These are phyloP conservation scores for Elaeis guineensis DNA, from an alignment of 176 grass and related monocot genomes.

Conservation along the genomic window DNA sequence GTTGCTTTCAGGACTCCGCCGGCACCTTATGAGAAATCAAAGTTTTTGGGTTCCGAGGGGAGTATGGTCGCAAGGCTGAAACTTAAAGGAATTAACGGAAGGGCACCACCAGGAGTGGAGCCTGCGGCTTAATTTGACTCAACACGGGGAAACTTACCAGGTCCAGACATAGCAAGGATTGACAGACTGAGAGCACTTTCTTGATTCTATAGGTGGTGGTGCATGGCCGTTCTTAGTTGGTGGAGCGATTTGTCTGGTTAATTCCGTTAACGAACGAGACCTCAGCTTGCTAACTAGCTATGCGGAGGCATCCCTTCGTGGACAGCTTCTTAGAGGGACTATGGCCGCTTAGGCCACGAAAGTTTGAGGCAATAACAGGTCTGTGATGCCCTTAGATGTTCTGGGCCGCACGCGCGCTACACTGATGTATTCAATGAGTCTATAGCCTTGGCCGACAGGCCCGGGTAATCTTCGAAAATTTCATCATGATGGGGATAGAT, in stretches of 20 bases:
- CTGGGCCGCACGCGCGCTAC: conserved; percentile 47
- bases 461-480: conserved; percentile 68
- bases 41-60: conserved; percentile 27
- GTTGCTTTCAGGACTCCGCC: conserved; percentile 36
- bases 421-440: conserved; percentile 73
- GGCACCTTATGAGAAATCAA: conserved; percentile 35
- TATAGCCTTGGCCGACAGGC: conserved; percentile 61
- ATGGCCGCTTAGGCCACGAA: conserved; percentile 46
- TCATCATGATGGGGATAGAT: conserved; percentile 90
- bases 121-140: conserved; percentile 46
- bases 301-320: conserved; percentile 36
- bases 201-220: conserved; percentile 44
- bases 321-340: conserved; percentile 82
- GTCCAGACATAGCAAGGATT: conserved; percentile 56
- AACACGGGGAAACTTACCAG: conserved; percentile 39
- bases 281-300: conserved; percentile 11
- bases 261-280: conserved; percentile 52
- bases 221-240: no score
- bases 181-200: conserved; percentile 35
- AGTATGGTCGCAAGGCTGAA: conserved; percentile 37
- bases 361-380: conserved; percentile 80
- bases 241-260: conserved; percentile 60
- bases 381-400: conserved; percentile 83
- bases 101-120: conserved; percentile 32
- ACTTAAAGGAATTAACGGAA: conserved; percentile 31